Evolutionary conservation across 108 stramenopile genomes (phyloP).

Genomic region (Cyclotella atomus): DNA sequence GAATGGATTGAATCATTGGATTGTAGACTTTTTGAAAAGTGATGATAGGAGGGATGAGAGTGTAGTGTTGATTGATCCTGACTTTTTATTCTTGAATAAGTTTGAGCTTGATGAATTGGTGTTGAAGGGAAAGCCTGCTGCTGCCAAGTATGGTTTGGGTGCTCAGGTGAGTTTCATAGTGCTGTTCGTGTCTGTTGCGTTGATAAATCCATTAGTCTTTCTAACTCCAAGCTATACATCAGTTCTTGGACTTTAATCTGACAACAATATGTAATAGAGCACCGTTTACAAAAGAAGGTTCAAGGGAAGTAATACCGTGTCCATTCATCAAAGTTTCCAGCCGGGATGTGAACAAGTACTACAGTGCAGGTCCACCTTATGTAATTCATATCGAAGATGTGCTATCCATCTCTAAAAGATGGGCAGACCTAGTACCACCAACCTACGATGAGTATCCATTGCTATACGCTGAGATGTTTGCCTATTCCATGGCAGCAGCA

Average conservation of each 20-base stretch:
- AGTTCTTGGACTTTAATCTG: conserved; percentile 61
- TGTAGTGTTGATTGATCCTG: conserved; percentile 59
- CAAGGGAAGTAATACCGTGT: conserved; percentile 9
- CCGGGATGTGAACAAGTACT: conserved; percentile 44
- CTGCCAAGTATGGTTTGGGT: conserved; percentile 56
- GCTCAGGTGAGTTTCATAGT: conserved; percentile 33
- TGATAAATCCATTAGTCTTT: not conserved
- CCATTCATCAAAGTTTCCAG: conserved; percentile 38
- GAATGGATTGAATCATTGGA: conserved; percentile 57
- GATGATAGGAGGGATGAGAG: conserved; percentile 47
- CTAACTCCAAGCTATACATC: too few species aligned
- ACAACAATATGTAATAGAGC: conserved; percentile 48
- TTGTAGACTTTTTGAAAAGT: conserved; percentile 7
- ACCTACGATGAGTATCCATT: conserved; percentile 55
- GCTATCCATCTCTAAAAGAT: conserved; percentile 41
- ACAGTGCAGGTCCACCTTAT: conserved; percentile 54
- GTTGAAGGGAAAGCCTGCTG: conserved; percentile 46
- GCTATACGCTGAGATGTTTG: conserved; percentile 58
- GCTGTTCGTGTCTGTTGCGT: not conserved
- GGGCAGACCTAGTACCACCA: conserved; percentile 54
- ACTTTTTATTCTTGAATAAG: conserved; percentile 59
- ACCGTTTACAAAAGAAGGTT: not conserved
- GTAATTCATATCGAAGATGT: conserved; percentile 56
- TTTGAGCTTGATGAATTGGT: conserved; percentile 41
- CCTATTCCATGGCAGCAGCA: conserved; percentile 51